A percentile compares a stretch with the other conserved stretches of the same genome.
These are phyloP conservation scores for Orbilia quercus DNA, from an alignment of 2,329 filamentous ascomycete species.

Conservation along the genomic window DNA sequence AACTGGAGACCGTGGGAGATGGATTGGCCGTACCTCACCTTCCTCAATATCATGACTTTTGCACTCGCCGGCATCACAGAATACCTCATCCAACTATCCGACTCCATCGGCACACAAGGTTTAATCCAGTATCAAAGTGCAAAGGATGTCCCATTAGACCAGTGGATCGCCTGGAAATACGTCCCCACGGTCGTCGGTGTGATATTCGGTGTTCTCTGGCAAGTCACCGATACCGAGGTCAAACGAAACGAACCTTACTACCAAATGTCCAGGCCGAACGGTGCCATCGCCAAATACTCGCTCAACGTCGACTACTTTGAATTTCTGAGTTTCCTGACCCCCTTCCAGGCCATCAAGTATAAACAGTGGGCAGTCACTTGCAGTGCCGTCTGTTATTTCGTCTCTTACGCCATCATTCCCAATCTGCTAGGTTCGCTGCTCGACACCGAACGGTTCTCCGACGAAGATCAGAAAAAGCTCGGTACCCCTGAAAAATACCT, in stretches of 20 bases:
- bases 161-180: slow-evolving; percentile 74
- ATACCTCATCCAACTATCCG: slow-evolving; percentile 68
- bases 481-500: slow-evolving; percentile 27
- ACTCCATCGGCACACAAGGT: slow-evolving; percentile 61
- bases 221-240: slow-evolving; percentile 74
- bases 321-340: slow-evolving; percentile 73
- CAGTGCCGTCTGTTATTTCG: slow-evolving; percentile 73
- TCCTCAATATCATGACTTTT: slow-evolving; percentile 69
- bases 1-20: slow-evolving; percentile 76
- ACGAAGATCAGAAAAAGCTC: background rate
- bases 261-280: slow-evolving; percentile 70
- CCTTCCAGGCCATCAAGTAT: slow-evolving; percentile 71
- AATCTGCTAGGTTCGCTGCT: slow-evolving; percentile 68
- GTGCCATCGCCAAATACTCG: slow-evolving; percentile 73
- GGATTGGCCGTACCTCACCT: slow-evolving; percentile 71
- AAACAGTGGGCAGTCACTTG: slow-evolving; percentile 76
- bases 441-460: slow-evolving; percentile 31
- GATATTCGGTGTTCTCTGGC: slow-evolving; percentile 73
- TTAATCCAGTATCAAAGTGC: slow-evolving; percentile 68
- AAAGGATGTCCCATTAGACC: slow-evolving; percentile 66
- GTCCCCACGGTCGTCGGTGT: slow-evolving; percentile 72
- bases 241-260: slow-evolving; percentile 75
- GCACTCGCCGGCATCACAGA: slow-evolving; percentile 69
- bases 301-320: slow-evolving; percentile 81
- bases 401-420: slow-evolving; percentile 76